Evolutionary conservation across 495 filamentous ascomycete species (phyloP), one percentile per base, ranked within the genome.

Genomic region (Lophiostoma macrostomum): DNA sequence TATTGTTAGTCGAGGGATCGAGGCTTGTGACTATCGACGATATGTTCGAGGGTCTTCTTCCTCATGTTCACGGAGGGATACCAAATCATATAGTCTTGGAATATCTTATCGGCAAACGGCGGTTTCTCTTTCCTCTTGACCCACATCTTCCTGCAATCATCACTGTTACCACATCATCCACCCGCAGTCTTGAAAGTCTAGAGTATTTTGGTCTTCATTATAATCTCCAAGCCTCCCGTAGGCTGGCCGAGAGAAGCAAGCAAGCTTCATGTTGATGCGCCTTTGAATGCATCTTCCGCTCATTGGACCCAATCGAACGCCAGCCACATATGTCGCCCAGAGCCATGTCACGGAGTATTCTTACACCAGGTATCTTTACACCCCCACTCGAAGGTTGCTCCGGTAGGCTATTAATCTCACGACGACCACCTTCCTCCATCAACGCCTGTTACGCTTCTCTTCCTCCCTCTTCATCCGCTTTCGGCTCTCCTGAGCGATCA

Each of bases 401-500:
- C n/a, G n/a, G n/a, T n/a, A n/a, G n/a, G n/a, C n/a, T n/a, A n/a
- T n/a, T n/a, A n/a, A n/a, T n/a, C n/a, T n/a, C n/a, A n/a, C n/a
- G n/a, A n/a, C n/a, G n/a, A n/a, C n/a, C n/a, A n/a, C n/a, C n/a
- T n/a, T n/a, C n/a, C n/a, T 10, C 10, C 34, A 10, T 44, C 39
- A 78, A 31, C 74, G 69, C 64, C 73, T 76, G 16, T 71, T 73
- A 45, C 77, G 74, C 67, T 77, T 80, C 68, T 94, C 87, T 68
- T 91, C 86, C 56, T 96, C 90, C 57, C 83, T 77, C 75, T 88
- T 90, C 66, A 87, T 75, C 69, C 90, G 76, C 74, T 96, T 96
- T 49, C 88, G 79, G 66, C 84, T 90, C 71, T 97, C 93, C 57
- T 85, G 83, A 27, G 89, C 90, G 75, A 97, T 96, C 91, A 98